phyloP scores from a whole-genome alignment of 2,329 filamentous ascomycete genomes.

The Monilinia vaccinii-corymbosi region DNA sequence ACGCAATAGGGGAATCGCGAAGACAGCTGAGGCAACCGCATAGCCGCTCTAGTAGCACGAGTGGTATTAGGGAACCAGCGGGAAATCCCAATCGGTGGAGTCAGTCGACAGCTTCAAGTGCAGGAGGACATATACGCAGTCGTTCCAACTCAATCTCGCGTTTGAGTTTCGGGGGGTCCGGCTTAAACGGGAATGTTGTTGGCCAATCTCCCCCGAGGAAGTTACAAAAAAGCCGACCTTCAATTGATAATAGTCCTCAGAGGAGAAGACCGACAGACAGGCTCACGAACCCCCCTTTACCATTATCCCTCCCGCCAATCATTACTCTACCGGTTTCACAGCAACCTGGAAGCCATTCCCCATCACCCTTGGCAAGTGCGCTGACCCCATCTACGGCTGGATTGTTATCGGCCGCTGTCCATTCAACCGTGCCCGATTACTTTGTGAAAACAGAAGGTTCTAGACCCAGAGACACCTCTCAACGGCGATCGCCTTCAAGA shows the following conservation, averaged over 20 bases:
- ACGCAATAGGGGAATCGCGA: conserved; percentile 13
- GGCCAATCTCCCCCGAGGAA: conserved; percentile 18
- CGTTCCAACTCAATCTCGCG: conserved; percentile 10
- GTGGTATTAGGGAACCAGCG: conserved; percentile 31
- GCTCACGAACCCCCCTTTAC: conserved; percentile 14
- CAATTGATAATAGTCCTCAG: conserved; percentile 19
- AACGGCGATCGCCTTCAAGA: conserved; percentile 17
- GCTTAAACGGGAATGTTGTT: conserved; percentile 23
- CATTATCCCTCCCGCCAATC: conserved; percentile 24
- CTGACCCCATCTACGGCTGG: conserved; percentile 28
- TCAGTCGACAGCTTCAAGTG: conserved; percentile 42
- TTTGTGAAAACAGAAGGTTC: conserved; percentile 24
- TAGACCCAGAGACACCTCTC: conserved; percentile 20
- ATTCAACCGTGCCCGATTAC: conserved; percentile 26
- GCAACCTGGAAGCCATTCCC: conserved; percentile 17
- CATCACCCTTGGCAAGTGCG: conserved; percentile 22
- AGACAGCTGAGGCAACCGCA: conserved; percentile 28
- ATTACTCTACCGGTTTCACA: conserved; percentile 23
- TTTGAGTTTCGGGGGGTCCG: conserved; percentile 21
- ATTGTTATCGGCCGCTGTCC: conserved; percentile 27
- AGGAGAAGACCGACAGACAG: conserved; percentile 13
- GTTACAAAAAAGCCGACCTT: conserved; percentile 21
- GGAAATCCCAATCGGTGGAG: conserved; percentile 46
- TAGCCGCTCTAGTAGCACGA: conserved; percentile 8
- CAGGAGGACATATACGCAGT: conserved; percentile 22